Conservation (phyloP, 2,329 filamentous ascomycete genomes). For the Alternaria consortialis region DNA sequence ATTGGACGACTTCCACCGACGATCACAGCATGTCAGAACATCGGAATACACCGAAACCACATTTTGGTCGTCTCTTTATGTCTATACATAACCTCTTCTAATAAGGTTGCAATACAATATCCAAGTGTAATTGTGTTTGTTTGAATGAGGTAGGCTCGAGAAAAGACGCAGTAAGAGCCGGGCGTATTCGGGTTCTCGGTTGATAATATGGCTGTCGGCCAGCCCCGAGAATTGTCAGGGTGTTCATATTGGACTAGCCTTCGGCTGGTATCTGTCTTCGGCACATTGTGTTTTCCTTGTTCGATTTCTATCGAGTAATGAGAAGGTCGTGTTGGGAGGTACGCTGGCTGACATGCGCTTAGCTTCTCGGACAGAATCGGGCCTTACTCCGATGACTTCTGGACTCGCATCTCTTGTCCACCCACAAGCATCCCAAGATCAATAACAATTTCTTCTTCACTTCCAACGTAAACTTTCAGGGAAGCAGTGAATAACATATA, state of each 20-base stretch:
- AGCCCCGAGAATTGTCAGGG: slow-evolving; percentile 33
- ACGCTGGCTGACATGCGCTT: slow-evolving; percentile 41
- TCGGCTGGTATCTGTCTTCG: slow-evolving; percentile 22
- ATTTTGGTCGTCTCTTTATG: background rate
- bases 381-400: slow-evolving; percentile 1
- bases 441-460: background rate
- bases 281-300: slow-evolving; percentile 40
- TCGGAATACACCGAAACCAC: slow-evolving; percentile 1
- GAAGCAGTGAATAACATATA: background rate
- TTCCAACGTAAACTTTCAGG: background rate
- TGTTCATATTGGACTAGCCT: slow-evolving; percentile 22
- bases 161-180: background rate
- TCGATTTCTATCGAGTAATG: slow-evolving; percentile 51
- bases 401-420: background rate
- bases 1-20: slow-evolving; percentile 4
- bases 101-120: background rate
- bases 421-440: background rate
- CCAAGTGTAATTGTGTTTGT: background rate
- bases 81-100: background rate
- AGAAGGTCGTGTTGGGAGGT: slow-evolving; percentile 31
- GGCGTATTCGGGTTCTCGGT: slow-evolving; percentile 15
- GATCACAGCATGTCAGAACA: slow-evolving; percentile 1
- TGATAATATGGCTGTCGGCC: slow-evolving; percentile 25
- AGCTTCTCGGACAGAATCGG: slow-evolving; percentile 17
- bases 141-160: background rate